These are phyloP conservation scores for Ascocoryne sarcoides DNA, from an alignment of 2,329 filamentous ascomycete genomes.

Conservation along the genomic window DNA sequence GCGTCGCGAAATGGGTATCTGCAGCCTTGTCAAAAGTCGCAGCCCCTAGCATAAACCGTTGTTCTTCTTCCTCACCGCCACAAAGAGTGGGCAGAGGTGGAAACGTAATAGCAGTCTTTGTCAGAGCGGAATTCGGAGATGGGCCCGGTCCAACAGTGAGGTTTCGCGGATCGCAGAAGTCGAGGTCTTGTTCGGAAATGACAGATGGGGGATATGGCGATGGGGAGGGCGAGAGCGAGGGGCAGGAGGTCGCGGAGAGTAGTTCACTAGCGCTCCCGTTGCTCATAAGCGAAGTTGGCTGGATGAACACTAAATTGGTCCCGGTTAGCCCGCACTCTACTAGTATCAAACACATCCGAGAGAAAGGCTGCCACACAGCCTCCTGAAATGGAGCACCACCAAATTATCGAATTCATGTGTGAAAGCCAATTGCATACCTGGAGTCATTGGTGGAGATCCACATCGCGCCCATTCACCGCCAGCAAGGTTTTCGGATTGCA, in stretches of 20 bases:
- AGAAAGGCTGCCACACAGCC: no score
- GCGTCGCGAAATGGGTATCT: conserved; percentile 38
- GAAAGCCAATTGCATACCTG: conserved; percentile 56
- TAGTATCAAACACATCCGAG: no score
- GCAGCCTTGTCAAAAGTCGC: conserved; percentile 42
- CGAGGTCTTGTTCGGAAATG: conserved; percentile 59
- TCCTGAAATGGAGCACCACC: no score
- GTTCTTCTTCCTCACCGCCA: conserved; percentile 55
- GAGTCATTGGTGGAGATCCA: conserved; percentile 78
- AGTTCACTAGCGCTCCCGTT: conserved; percentile 61
- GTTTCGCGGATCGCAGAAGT: conserved; percentile 88
- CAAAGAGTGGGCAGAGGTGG: conserved; percentile 53
- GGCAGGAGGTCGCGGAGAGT: conserved; percentile 64
- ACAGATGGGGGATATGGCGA: conserved; percentile 69
- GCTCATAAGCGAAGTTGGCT: conserved; percentile 56
- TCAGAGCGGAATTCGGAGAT: conserved; percentile 30
- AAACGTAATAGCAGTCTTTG: conserved; percentile 41
- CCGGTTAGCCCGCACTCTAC: no score
- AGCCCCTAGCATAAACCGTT: conserved; percentile 36
- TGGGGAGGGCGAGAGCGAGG: conserved; percentile 80
- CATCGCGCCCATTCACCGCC: conserved; percentile 68
- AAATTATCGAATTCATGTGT: not conserved
- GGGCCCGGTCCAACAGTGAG: conserved; percentile 59
- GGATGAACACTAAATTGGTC: conserved; percentile 55
- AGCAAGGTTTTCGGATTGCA: conserved; percentile 63